These are phyloP conservation scores for Hanseniaspora mollemarum DNA, from an alignment of 805 yeast genomes.

Conservation along the genomic window DNA sequence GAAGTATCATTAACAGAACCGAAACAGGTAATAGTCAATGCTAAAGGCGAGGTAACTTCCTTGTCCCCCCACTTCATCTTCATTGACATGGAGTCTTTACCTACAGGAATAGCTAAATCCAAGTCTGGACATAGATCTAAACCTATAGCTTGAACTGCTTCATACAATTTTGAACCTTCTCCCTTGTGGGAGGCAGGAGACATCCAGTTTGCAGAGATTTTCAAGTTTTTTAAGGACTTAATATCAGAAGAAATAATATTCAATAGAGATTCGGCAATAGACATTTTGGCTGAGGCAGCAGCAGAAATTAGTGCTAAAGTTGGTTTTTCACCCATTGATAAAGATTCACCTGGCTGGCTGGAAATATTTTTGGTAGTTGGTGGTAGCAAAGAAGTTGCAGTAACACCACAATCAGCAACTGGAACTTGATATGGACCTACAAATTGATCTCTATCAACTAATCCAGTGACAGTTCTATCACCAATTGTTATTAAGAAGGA, in stretches of 20 bases:
- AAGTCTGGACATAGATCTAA: conserved; percentile 86
- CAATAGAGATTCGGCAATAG: conserved; percentile 87
- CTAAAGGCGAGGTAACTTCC: conserved; percentile 91
- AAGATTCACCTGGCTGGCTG: conserved; percentile 81
- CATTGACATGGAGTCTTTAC: conserved; percentile 99
- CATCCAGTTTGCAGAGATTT: conserved; percentile 98
- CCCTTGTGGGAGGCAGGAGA: conserved; percentile 90
- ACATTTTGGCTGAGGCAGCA: conserved; percentile 84
- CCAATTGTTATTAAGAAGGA: conserved; percentile 94
- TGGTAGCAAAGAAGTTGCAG: conserved; percentile 57
- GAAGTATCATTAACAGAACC: conserved; percentile 76
- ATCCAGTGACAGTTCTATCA: conserved; percentile 94
- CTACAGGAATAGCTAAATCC: conserved; percentile 90
- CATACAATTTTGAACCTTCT: conserved; percentile 88
- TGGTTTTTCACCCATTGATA: conserved; percentile 97
- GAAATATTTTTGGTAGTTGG: conserved; percentile 45
- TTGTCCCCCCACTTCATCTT: conserved; percentile 92
- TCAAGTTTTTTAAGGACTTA: conserved; percentile 57
- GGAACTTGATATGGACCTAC: conserved; percentile 99
- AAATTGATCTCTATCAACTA: conserved; percentile 94
- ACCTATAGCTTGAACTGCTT: conserved; percentile 95
- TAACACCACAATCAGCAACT: conserved; percentile 95
- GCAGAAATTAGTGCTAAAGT: conserved; percentile 77
- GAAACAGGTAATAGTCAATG: conserved; percentile 83
- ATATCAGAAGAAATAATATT: conserved; percentile 86